A percentile compares a stretch with the other conserved stretches of the same genome.
Conservation (phyloP, 176 grass and related monocot species). For the Olyra latifolia region DNA sequence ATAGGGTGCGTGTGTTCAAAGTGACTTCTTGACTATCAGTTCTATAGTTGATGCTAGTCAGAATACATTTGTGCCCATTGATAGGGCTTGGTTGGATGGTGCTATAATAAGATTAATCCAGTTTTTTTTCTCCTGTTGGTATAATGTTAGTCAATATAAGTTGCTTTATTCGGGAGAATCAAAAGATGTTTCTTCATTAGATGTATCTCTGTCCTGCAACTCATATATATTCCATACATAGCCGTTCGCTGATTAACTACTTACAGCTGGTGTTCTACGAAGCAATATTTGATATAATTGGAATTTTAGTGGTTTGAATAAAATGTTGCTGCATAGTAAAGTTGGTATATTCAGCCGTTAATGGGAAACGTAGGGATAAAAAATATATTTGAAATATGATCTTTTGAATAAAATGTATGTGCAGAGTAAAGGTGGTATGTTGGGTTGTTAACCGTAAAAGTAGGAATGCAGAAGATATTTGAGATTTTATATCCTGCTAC, state of each 20-base stretch:
- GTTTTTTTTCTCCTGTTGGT: neutral
- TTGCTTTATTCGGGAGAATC: neutral
- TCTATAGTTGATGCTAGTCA: neutral
- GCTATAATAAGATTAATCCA: neutral
- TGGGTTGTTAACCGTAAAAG: too few relatives aligned
- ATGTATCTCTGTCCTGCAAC: neutral
- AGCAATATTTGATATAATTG: neutral
- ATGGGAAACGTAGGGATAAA: neutral
- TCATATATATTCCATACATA: neutral
- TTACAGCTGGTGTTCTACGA: neutral
- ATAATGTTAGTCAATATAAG: neutral
- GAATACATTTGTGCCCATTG: neutral
- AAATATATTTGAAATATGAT: neutral
- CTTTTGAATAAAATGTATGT: too few relatives aligned
- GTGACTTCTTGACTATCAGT: neutral
- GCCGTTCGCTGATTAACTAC: neutral
- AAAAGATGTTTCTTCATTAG: neutral
- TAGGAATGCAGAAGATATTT: too few relatives aligned
- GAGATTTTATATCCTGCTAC: too few relatives aligned
- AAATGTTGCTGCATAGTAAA: neutral
- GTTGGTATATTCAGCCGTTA: neutral
- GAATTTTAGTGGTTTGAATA: neutral
- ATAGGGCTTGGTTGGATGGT: neutral
- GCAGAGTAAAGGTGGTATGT: too few relatives aligned
- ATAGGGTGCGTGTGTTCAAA: neutral